These are phyloP conservation scores for Yarrowia keelungensis DNA, from an alignment of 805 yeast genomes.

Conservation along the genomic window DNA sequence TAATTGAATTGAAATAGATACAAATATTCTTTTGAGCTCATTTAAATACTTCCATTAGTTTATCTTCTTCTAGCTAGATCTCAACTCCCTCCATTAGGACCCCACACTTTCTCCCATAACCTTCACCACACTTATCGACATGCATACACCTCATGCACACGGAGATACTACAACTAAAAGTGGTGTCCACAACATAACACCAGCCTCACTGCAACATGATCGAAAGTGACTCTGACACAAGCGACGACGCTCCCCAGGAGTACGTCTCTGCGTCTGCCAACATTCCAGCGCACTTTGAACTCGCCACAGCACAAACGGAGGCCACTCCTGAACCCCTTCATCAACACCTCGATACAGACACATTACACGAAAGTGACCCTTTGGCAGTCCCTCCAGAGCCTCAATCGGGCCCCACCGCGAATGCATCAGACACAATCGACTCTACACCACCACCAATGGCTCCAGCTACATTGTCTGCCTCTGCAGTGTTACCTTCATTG, in stretches of 20 bases:
- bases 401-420: neutral
- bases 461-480: conserved; percentile 48
- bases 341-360: neutral
- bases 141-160: conserved; percentile 22
- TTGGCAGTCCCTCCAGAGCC: neutral
- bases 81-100: no score
- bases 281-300: conserved; percentile 12
- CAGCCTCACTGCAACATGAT: conserved; percentile 7
- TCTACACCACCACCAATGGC: conserved; percentile 45
- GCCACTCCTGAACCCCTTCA: conserved; percentile 9
- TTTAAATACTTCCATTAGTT: no score
- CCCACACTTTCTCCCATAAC: no score
- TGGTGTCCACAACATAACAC: neutral
- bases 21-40: no score
- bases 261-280: conserved; percentile 22
- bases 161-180: neutral
- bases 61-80: no score
- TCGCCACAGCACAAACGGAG: conserved; percentile 10
- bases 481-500: conserved; percentile 47
- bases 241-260: conserved; percentile 35
- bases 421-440: conserved; percentile 46
- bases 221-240: conserved; percentile 17
- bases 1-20: no score
- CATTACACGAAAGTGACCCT: neutral
- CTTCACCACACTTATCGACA: conserved; percentile 25